These are phyloP conservation scores for Reticulascus tulasneorum DNA, from an alignment of 2,329 filamentous ascomycete species.

Conservation along the genomic window DNA sequence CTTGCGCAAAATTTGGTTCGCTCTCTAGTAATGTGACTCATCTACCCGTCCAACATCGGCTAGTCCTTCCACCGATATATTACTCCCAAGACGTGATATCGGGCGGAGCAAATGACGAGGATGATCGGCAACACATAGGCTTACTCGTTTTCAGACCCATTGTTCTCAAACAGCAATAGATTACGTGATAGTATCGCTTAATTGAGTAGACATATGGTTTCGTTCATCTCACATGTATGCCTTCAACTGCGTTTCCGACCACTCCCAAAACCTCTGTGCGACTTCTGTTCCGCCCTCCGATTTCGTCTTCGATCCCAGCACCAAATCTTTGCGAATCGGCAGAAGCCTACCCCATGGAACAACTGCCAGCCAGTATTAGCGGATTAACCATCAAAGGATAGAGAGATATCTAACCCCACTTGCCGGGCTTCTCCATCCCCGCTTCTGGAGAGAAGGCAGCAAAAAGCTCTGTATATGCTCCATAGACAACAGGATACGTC, in stretches of 20 bases:
- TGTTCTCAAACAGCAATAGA: no score
- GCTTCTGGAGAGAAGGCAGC: constrained; percentile 40
- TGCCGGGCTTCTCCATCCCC: constrained; percentile 30
- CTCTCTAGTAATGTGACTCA: no score
- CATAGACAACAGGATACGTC: constrained; percentile 27
- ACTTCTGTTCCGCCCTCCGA: constrained; percentile 33
- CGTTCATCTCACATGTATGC: background rate
- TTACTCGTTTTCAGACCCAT: no score
- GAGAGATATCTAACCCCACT: constrained; percentile 20
- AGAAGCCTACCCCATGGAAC: constrained; percentile 34
- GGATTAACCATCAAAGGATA: background rate
- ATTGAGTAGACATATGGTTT: no score
- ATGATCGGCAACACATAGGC: no score
- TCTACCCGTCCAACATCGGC: no score
- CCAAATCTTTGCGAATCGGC: constrained; percentile 24
- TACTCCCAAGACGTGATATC: no score
- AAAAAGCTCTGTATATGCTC: constrained; percentile 46
- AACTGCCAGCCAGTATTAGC: constrained; percentile 18
- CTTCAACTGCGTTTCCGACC: constrained; percentile 34
- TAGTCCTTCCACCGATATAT: no score
- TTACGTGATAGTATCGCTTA: no score
- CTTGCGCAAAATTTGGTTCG: no score
- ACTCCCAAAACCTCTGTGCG: constrained; percentile 35
- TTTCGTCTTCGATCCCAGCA: constrained; percentile 21
- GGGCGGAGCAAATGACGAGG: no score